Conservation (phyloP, 495 filamentous ascomycete genomes). For the Immersiella caudata region DNA sequence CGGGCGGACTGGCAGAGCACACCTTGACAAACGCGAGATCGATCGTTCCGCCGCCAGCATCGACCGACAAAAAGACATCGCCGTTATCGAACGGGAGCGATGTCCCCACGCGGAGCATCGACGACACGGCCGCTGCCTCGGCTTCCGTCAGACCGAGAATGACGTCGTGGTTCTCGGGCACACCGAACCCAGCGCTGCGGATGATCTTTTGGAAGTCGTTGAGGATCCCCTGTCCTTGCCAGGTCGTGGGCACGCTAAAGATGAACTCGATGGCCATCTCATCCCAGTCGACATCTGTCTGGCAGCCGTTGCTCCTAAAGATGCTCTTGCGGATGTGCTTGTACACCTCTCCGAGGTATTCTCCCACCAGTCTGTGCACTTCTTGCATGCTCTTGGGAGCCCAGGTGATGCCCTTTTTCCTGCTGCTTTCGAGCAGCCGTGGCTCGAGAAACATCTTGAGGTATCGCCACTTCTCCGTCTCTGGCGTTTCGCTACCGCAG, state of each 20-base stretch:
- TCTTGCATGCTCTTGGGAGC: conserved; percentile 13
- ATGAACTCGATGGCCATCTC: conserved; percentile 17
- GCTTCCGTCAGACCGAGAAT: conserved; percentile 15
- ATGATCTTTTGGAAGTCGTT: conserved; percentile 14
- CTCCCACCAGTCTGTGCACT: conserved; percentile 13
- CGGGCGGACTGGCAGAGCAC: conserved; percentile 5
- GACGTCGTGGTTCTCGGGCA: not conserved
- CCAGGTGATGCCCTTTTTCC: not conserved
- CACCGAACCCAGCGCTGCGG: conserved; percentile 7
- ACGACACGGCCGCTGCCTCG: conserved; percentile 10
- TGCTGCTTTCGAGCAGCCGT: conserved; percentile 2
- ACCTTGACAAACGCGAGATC: conserved; percentile 16
- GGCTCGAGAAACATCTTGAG: conserved; percentile 18
- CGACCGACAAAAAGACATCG: conserved; percentile 14
- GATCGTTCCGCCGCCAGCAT: conserved; percentile 15
- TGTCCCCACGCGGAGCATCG: not conserved
- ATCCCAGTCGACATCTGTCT: conserved; percentile 5
- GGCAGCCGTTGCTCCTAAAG: not conserved
- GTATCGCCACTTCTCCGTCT: conserved; percentile 17
- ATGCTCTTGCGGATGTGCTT: conserved; percentile 16
- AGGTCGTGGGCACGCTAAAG: conserved; percentile 18
- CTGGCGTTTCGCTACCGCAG: conserved; percentile 11
- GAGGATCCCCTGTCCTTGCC: conserved; percentile 13
- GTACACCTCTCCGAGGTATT: conserved; percentile 11
- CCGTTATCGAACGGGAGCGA: conserved; percentile 10